These are phyloP conservation scores for Halenospora varia DNA, from an alignment of 495 filamentous ascomycete genomes.

Conservation along the genomic window DNA sequence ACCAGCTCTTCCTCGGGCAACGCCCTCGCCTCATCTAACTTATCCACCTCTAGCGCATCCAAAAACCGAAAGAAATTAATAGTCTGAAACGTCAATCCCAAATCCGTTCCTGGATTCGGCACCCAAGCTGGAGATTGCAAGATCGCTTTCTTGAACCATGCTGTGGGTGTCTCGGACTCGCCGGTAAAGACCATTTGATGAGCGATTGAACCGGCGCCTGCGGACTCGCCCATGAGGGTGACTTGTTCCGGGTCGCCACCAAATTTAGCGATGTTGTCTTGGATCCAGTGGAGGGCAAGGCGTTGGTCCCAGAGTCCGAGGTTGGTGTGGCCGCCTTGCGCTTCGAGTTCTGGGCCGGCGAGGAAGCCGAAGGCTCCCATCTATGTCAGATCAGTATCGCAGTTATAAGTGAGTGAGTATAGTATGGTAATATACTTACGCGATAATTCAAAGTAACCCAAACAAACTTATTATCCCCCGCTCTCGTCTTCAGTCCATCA, in stretches of 20 bases:
- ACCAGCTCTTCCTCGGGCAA: not conserved
- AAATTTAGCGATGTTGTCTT: conserved; percentile 62
- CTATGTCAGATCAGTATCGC: not conserved
- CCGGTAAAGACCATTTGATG: not conserved
- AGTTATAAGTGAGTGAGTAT: too few relatives aligned
- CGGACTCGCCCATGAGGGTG: conserved; percentile 50
- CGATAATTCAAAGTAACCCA: not conserved
- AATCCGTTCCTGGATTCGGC: not conserved
- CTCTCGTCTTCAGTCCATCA: not conserved
- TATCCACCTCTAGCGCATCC: not conserved
- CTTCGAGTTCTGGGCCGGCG: conserved; percentile 40
- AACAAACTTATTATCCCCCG: not conserved
- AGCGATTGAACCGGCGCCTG: not conserved
- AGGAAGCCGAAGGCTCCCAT: conserved; percentile 44
- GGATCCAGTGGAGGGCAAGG: conserved; percentile 69
- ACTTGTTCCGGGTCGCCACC: conserved; percentile 62
- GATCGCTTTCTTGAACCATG: not conserved
- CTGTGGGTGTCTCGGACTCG: not conserved
- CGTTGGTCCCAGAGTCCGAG: conserved; percentile 65
- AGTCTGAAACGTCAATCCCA: not conserved
- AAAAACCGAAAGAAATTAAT: not conserved
- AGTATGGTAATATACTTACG: not conserved
- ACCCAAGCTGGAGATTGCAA: not conserved
- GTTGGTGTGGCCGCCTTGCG: conserved; percentile 53
- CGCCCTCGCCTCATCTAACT: not conserved